phyloP scores from a whole-genome alignment of 202 grass and related monocot species.

The Brachypodium distachyon region DNA sequence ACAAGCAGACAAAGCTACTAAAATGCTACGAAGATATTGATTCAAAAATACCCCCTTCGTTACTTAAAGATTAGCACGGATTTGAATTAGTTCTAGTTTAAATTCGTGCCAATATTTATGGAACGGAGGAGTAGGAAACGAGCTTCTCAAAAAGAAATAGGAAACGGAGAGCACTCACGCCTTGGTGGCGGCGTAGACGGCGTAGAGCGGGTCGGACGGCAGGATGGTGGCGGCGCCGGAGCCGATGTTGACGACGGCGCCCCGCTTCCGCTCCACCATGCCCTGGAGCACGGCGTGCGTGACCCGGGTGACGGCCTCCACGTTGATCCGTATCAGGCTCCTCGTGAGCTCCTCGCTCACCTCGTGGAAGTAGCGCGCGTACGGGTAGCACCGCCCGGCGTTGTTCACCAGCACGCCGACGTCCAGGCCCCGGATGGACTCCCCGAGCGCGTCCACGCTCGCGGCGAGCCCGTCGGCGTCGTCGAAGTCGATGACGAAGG shows the following conservation, averaged over 20 bases:
- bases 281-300: constrained; percentile 60
- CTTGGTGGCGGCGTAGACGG: constrained; percentile 78
- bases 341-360: constrained; percentile 52
- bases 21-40: no score
- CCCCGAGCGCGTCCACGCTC: constrained; percentile 13
- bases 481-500: constrained; percentile 57
- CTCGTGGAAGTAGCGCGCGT: constrained; percentile 75
- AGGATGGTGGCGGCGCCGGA: constrained; percentile 58
- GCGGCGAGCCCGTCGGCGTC: constrained; percentile 30
- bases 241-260: constrained; percentile 77
- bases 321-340: constrained; percentile 58
- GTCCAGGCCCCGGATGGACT: constrained; percentile 27
- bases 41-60: no score
- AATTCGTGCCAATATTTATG: no score
- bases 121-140: no score
- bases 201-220: constrained; percentile 65
- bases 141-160: no score
- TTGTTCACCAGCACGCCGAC: constrained; percentile 56
- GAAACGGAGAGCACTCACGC: no score
- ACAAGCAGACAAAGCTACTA: no score
- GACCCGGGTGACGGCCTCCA: constrained; percentile 63
- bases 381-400: constrained; percentile 49
- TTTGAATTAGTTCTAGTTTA: no score
- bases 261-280: constrained; percentile 67
- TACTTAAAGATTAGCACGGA: no score